A percentile compares a stretch with the other conserved stretches of the same genome.
These are phyloP conservation scores for Claviceps humidiphila DNA, from an alignment of 2,329 filamentous ascomycete genomes.

Conservation along the genomic window DNA sequence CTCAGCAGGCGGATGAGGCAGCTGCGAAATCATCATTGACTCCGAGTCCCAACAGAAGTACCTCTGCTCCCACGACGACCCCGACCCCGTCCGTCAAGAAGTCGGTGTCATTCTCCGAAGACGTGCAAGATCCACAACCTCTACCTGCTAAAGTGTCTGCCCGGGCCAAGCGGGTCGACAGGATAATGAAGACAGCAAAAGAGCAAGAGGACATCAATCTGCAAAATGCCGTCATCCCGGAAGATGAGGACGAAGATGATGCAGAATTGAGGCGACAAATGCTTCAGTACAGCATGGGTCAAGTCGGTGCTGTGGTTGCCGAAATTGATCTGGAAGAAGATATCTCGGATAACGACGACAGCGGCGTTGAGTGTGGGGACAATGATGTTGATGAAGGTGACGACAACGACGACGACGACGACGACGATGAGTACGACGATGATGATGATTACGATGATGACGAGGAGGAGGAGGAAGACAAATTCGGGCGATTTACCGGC, in stretches of 20 bases:
- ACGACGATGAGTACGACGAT: slow-evolving; percentile 36
- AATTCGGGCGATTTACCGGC: slow-evolving; percentile 59
- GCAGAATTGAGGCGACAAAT: slow-evolving; percentile 72
- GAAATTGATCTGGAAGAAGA: slow-evolving; percentile 74
- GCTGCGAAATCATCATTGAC: not conserved
- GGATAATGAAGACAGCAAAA: slow-evolving; percentile 43
- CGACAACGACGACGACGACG: slow-evolving; percentile 34
- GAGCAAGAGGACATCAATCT: slow-evolving; percentile 36
- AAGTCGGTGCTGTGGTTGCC: slow-evolving; percentile 84
- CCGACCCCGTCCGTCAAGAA: slow-evolving; percentile 28
- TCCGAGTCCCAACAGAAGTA: not conserved
- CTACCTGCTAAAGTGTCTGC: slow-evolving; percentile 19
- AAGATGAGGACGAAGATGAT: slow-evolving; percentile 68
- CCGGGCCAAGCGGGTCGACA: slow-evolving; percentile 36
- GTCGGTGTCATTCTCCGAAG: slow-evolving; percentile 48
- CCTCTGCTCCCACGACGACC: not conserved
- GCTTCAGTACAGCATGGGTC: slow-evolving; percentile 77
- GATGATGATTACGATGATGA: slow-evolving; percentile 36
- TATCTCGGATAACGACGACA: slow-evolving; percentile 36
- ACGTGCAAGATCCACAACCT: slow-evolving; percentile 27
- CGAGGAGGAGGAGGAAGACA: slow-evolving; percentile 54
- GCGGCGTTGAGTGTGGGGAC: slow-evolving; percentile 41
- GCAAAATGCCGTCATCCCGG: slow-evolving; percentile 44
- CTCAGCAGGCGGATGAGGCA: not conserved
- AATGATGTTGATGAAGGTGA: slow-evolving; percentile 32